Percentiles rank a stretch among this genome's conserved stretches.
phyloP scores from a whole-genome alignment of 768 basidiomycete genomes.

The Naganishia onofrii region DNA sequence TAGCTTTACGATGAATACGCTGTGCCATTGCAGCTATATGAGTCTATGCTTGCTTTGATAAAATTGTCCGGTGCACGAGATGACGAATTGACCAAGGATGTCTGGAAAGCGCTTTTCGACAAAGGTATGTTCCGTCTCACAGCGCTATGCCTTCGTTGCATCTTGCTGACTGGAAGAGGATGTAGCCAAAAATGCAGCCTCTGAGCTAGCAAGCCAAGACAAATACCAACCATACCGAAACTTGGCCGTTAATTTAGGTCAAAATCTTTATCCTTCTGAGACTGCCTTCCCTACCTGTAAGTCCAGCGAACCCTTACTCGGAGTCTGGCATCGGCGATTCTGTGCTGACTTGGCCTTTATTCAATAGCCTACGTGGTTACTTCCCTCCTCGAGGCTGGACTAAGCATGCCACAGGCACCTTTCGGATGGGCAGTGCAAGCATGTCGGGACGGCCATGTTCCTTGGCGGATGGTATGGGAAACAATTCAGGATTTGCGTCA shows the following conservation, averaged over 20 bases:
- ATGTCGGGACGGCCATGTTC: conserved; percentile 19
- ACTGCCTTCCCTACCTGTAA: conserved; percentile 27
- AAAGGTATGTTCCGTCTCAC: conserved; percentile 3
- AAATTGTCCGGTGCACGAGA: conserved; percentile 27
- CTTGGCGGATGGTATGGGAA: conserved; percentile 24
- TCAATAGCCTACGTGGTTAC: conserved; percentile 22
- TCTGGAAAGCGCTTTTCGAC: conserved; percentile 27
- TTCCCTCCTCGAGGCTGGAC: conserved; percentile 9
- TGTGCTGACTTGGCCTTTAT: neutral
- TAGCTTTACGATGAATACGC: conserved; percentile 29
- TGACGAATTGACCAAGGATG: conserved; percentile 26
- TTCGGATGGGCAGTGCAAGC: conserved; percentile 15
- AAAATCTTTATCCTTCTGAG: conserved; percentile 26
- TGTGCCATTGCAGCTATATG: conserved; percentile 23
- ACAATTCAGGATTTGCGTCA: conserved; percentile 20
- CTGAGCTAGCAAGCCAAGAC: neutral
- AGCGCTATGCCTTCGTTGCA: neutral
- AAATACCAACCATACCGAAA: conserved; percentile 28
- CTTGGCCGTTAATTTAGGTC: conserved; percentile 18
- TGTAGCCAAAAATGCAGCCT: conserved; percentile 17
- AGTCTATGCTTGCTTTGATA: conserved; percentile 19
- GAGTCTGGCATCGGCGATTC: neutral
- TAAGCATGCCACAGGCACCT: neutral
- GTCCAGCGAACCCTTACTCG: neutral
- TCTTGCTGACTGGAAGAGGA: neutral